Evolutionary conservation across 2,329 filamentous ascomycete genomes (phyloP), one percentile per base, ranked within the genome.

Genomic region (Fusarium nelsonii): DNA sequence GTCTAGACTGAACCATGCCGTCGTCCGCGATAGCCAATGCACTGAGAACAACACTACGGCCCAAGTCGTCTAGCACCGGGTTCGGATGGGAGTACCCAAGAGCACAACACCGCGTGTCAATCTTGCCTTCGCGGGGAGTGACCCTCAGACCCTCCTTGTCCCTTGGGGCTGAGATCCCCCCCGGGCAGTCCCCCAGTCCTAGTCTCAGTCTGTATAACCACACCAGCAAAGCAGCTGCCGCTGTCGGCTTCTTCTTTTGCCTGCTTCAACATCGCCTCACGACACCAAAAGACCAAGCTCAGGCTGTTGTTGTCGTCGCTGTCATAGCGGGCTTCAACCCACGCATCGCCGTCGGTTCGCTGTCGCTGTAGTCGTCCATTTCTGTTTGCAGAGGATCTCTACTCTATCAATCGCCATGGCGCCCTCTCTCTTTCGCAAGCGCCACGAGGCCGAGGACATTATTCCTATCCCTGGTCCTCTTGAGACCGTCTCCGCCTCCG

Each of bases 361-460:
- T 53, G 57, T 70, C 51, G 61, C 48, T 55, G 33, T 43, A 51
- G 33, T 41, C 33, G 32, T 60, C 50, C 53, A 63, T 59, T 58
- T 49, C 62, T 57, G 18, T 33, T 45, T 46, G 57, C 58, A 59
- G 32, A 63, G 53, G 49, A 36, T 56, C 46, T 50, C 49, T 49
- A 51, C 50, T 50, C 49, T 49, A 51, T 52, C 36, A 57, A 63
- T 59, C 58, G 63, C 68, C 68, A 81, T 80, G 77, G 74, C 75
- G 60, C 73, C 74, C 59, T 78, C 76, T 51, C 72, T 82, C 64
- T 82, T 84, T 66, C 82, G 82, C 73, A 82, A 82, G 74, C 80
- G 82, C 73, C 80, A 81, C 68, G 80, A 83, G 77, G 75, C 80
- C 63, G 82, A 82, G 75, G 79, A 82, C 60, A 79, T 83, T 72